phyloP scores from a whole-genome alignment of 768 basidiomycete genomes.

The Tylopilus rubrobrunneus region DNA sequence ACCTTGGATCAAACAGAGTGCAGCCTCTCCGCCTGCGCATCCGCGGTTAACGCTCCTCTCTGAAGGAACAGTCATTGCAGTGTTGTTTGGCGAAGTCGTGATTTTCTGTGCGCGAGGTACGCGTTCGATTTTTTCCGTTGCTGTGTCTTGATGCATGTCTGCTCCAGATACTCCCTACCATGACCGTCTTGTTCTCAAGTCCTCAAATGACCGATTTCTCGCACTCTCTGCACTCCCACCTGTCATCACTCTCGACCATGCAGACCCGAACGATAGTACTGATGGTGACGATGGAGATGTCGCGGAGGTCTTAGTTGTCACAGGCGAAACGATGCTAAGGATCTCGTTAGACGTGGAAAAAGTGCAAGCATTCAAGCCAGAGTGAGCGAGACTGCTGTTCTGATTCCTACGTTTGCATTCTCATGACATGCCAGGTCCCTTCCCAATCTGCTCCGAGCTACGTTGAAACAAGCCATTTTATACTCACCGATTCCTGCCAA shows the following conservation, averaged over 20 bases:
- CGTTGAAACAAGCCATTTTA: conserved; percentile 79
- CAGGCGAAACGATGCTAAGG: conserved; percentile 69
- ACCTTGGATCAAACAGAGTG: no score
- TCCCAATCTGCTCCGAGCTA: conserved; percentile 69
- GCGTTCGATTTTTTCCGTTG: no score
- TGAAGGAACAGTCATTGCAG: no score
- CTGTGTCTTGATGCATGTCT: no score
- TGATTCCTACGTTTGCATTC: no score
- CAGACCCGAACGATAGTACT: conserved; percentile 10
- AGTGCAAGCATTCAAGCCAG: conserved; percentile 55
- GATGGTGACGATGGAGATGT: conserved; percentile 7
- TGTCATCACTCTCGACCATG: conserved; percentile 20
- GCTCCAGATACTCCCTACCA: no score
- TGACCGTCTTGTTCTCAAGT: no score
- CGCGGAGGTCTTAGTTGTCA: conserved; percentile 37
- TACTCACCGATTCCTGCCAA: conserved; percentile 75
- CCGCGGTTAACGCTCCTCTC: no score
- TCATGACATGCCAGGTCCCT: conserved; percentile 39
- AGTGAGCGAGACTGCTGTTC: conserved; percentile 40
- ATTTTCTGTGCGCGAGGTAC: no score
- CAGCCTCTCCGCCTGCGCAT: no score
- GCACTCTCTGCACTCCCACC: background rate
- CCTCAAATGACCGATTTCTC: no score
- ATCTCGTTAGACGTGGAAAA: conserved; percentile 56
- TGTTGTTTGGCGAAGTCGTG: no score